Percentiles rank a stretch among this genome's conserved stretches.
Conservation (phyloP, 306 rosid species). For the Glycyrrhiza uralensis region DNA sequence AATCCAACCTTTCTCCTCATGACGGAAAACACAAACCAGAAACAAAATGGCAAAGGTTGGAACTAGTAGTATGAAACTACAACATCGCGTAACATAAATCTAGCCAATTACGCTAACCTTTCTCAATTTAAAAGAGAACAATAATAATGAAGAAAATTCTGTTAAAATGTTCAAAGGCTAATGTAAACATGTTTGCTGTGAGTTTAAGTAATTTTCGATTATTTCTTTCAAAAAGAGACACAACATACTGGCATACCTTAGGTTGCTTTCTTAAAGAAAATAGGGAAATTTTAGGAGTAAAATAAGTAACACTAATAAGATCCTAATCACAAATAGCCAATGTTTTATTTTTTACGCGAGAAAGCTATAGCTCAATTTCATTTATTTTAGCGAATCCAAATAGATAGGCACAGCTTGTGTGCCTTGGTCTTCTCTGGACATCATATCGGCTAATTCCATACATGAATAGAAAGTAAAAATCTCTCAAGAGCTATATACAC, state of each 20-base stretch:
- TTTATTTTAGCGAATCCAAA: not conserved
- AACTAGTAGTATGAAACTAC: not conserved
- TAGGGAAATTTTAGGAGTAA: not conserved
- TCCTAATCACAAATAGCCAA: not conserved
- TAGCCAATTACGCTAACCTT: not conserved
- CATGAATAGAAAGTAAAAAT: conserved; percentile 5
- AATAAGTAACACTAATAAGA: not conserved
- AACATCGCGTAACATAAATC: not conserved
- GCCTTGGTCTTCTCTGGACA: not conserved
- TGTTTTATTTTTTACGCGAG: not conserved
- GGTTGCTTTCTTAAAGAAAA: not conserved
- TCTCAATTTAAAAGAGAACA: not conserved
- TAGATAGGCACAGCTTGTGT: not conserved
- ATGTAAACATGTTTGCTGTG: not conserved
- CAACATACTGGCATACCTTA: not conserved
- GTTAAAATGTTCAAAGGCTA: not conserved
- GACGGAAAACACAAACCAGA: too few species aligned
- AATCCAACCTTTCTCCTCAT: not conserved
- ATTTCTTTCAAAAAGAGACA: not conserved
- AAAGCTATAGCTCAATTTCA: not conserved
- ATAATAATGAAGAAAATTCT: not conserved
- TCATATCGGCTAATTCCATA: not conserved
- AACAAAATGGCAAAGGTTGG: not conserved
- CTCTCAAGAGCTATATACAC: conserved; percentile 21
- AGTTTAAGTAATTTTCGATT: not conserved